Conservation (phyloP, 495 filamentous ascomycete genomes). For the Friedmanniomyces endolithicus region DNA sequence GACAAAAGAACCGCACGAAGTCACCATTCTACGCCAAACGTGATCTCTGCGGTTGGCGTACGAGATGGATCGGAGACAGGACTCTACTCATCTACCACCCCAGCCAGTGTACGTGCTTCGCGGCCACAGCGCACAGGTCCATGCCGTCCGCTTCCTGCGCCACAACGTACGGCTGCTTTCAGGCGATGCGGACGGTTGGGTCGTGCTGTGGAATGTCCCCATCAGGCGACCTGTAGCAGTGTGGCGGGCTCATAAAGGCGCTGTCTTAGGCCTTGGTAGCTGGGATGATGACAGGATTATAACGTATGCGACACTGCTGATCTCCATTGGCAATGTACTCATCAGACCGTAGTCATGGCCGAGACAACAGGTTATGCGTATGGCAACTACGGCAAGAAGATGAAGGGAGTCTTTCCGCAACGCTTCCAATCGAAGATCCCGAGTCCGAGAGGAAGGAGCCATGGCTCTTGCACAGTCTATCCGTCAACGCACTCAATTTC, state of each 20-base stretch:
- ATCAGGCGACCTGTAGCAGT: conserved; percentile 72
- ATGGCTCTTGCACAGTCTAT: conserved; percentile 71
- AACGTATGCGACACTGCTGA: conserved; percentile 54
- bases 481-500: conserved; percentile 91
- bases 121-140: conserved; percentile 72
- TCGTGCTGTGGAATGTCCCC: conserved; percentile 72
- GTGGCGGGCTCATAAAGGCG: conserved; percentile 74
- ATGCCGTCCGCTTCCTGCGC: conserved; percentile 60
- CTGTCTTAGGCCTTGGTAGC: conserved; percentile 60
- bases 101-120: conserved; percentile 78
- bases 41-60: no score
- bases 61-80: neutral
- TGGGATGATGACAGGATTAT: conserved; percentile 47
- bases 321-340: neutral
- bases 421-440: conserved; percentile 54
- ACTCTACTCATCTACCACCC: conserved; percentile 38
- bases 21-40: neutral
- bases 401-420: conserved; percentile 50
- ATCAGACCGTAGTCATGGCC: conserved; percentile 54
- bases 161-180: conserved; percentile 62
- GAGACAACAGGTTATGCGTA: conserved; percentile 74
- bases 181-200: conserved; percentile 81
- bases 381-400: conserved; percentile 62
- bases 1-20: neutral
- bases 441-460: conserved; percentile 43